Base-by-base conservation (phyloP, 2,329 filamentous ascomycete species). In the Penicillium glabrum region DNA sequence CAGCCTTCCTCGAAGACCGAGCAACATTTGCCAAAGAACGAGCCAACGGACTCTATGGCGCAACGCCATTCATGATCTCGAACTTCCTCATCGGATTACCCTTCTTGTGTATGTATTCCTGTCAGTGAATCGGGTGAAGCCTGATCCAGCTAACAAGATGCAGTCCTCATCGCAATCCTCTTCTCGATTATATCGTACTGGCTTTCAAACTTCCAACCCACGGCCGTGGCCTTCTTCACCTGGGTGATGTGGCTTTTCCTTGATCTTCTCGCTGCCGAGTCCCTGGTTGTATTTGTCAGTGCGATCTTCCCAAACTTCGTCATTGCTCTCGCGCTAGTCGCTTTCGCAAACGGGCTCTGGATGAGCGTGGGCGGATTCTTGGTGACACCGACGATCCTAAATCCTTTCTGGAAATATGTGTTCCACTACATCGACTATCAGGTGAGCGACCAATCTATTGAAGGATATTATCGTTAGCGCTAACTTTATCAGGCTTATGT, bases 341-440 rank as follows among this genome's bases (percentile, higher is more conserved):
- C 91, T 0, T 96, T 96, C 68, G 88, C 89, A 23, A 96, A 96
- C 73, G 91, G 91, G 0, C 79, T 96, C 7, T 96, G 91, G 91
- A 96, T 96, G 91, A 87, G 84, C 51, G 89, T 93, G 1, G 86
- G 88, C 51, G 91, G 91, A 0, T 96, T 96, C 76, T 82, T 96
- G 72, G 90, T 96, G 1, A 82, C 85, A 3, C 85, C 87, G 3
- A 83, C 79, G 1, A 83, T 87, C 2, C 80, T 96, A 41, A 96
- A 96, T 72, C 84, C 83, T 2, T 96, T 96, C 65, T 96, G 89
- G 86, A 85, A 86, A 72, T 95, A 96, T 66, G 89, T 89, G 6
- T 95, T 95, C 66, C 89, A 93, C 70, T 96, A 93, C 72, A 93
- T 93, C 69, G 89, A 96, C 71, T 96, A 96, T 68, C 90, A 93